phyloP scores from a whole-genome alignment of 2,329 filamentous ascomycete species.

The Colletotrichum tabaci region DNA sequence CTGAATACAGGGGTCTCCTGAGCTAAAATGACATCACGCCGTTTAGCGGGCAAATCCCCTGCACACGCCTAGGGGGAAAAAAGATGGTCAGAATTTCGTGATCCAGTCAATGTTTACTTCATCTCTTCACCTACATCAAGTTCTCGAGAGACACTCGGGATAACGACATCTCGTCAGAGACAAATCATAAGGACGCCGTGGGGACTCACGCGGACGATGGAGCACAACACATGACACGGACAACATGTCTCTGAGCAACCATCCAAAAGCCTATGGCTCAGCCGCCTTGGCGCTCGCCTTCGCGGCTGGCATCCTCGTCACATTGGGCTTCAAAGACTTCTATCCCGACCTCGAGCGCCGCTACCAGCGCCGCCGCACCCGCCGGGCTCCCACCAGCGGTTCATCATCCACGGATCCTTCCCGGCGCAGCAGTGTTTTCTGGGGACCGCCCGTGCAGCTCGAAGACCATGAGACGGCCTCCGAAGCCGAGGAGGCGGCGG shows the following conservation, averaged over 20 bases:
- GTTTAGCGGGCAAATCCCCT: conserved; percentile 32
- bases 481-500: conserved; percentile 45
- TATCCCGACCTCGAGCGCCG: conserved; percentile 81
- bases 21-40: conserved; percentile 39
- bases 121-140: background rate
- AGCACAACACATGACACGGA: conserved; percentile 39
- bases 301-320: conserved; percentile 81
- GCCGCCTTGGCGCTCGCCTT: conserved; percentile 82
- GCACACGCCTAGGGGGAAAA: background rate
- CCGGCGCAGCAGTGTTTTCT: conserved; percentile 62
- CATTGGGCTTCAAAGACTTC: conserved; percentile 83
- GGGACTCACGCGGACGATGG: conserved; percentile 22
- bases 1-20: conserved; percentile 31
- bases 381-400: conserved; percentile 33
- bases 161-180: conserved; percentile 12
- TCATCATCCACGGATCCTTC: conserved; percentile 42
- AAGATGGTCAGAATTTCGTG: conserved; percentile 28
- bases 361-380: conserved; percentile 65
- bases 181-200: background rate
- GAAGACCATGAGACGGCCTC: conserved; percentile 67
- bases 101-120: background rate
- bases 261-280: conserved; percentile 74
- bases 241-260: conserved; percentile 72
- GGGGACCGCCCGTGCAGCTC: conserved; percentile 65
- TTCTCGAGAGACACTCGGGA: conserved; percentile 4